A percentile compares a stretch with the other conserved stretches of the same genome.
phyloP scores from a whole-genome alignment of 176 grass and related monocot genomes.

The Dactylis glomerata region DNA sequence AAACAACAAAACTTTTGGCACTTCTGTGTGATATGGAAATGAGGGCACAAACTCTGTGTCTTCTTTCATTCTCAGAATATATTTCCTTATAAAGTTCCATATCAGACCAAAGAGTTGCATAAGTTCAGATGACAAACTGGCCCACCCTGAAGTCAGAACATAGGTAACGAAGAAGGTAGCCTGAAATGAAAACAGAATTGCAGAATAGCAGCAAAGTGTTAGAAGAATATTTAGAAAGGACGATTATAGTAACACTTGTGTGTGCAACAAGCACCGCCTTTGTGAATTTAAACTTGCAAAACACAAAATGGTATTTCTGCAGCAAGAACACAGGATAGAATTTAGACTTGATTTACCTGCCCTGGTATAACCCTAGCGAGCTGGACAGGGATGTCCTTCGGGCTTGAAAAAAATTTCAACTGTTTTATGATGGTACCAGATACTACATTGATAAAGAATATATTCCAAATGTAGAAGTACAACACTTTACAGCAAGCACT shows the following conservation, averaged over 20 bases:
- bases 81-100: conserved; percentile 78
- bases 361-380: conserved; percentile 83
- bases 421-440: conserved; percentile 89
- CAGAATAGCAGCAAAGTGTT: not conserved
- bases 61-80: conserved; percentile 59
- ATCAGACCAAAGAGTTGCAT: conserved; percentile 85
- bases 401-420: conserved; percentile 58
- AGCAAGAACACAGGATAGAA: conserved; percentile 9
- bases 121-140: conserved; percentile 85
- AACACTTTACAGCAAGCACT: conserved; percentile 93
- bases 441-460: conserved; percentile 88
- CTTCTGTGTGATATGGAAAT: conserved; percentile 92
- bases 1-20: conserved; percentile 83
- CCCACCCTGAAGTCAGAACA: conserved; percentile 97
- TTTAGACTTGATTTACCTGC: conserved; percentile 50
- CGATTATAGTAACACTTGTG: not conserved
- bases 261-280: not conserved
- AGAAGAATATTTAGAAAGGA: not conserved
- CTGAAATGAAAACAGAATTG: conserved; percentile 49
- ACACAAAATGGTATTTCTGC: not conserved
- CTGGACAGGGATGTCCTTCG: conserved; percentile 61
- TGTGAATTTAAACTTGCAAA: not conserved
- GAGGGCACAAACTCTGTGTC: conserved; percentile 58
- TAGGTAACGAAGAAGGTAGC: conserved; percentile 97
- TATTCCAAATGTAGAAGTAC: conserved; percentile 88